Evolutionary conservation across 2,329 filamentous ascomycete species (phyloP).

Genomic region (Phaeosphaeria sp.): DNA sequence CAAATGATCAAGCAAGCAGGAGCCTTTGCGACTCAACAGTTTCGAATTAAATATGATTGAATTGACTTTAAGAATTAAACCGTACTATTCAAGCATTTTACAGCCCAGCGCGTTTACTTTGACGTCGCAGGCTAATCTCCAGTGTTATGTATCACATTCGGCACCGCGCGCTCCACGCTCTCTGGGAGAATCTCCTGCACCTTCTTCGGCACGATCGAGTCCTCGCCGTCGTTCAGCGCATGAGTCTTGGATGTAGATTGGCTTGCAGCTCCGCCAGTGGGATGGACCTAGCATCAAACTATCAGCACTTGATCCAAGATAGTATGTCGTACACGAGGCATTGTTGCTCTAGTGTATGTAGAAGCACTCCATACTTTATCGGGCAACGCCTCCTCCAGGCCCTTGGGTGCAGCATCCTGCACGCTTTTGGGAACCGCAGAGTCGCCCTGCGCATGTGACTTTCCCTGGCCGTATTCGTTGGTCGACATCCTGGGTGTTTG

Average conservation of each 20-base stretch:
- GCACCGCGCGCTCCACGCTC: conserved; percentile 52
- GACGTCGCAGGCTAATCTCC: conserved; percentile 25
- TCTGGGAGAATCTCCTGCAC: conserved; percentile 55
- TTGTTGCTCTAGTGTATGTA: no score
- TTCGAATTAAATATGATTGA: no score
- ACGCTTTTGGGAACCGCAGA: conserved; percentile 49
- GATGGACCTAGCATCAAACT: conserved; percentile 36
- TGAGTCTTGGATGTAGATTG: conserved; percentile 46
- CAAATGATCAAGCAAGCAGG: no score
- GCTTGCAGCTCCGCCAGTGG: conserved; percentile 45
- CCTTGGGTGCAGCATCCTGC: conserved; percentile 48
- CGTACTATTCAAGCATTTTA: no score
- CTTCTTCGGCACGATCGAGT: conserved; percentile 51
- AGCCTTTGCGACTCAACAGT: no score
- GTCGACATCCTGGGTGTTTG: conserved; percentile 31
- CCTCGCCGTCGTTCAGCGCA: conserved; percentile 46
- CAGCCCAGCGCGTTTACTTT: neutral
- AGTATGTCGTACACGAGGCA: no score
- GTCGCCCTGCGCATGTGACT: conserved; percentile 50
- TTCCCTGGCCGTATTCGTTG: conserved; percentile 49
- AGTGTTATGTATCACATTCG: conserved; percentile 53
- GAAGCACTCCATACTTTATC: no score
- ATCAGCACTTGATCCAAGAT: no score
- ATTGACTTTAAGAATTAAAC: no score
- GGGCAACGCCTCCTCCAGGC: conserved; percentile 49